Percentiles rank a stretch among this genome's conserved stretches.
Conservation (phyloP, 2,329 filamentous ascomycete genomes). For the Ophiostoma sp. region DNA sequence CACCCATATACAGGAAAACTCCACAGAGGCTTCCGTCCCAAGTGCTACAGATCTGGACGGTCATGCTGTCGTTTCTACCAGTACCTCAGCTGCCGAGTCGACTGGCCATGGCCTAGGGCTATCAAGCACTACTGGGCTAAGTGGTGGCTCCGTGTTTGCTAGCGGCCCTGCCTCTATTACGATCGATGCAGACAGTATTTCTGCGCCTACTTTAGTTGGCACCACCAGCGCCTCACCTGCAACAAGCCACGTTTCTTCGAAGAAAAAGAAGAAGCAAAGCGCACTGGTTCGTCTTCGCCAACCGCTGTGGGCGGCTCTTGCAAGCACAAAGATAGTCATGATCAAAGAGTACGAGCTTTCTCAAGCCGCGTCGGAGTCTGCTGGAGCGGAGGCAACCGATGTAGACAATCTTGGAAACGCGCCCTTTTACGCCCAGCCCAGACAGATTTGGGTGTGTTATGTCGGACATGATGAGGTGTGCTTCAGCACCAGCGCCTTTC, state of each 20-base stretch:
- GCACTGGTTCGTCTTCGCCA: constrained; percentile 88
- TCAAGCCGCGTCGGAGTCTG: constrained; percentile 70
- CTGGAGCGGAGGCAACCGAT: constrained; percentile 72
- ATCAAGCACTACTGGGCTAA: neutral
- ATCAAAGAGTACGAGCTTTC: constrained; percentile 88
- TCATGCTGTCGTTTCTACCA: constrained; percentile 34
- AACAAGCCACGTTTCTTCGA: constrained; percentile 55
- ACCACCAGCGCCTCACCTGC: neutral
- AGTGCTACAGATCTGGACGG: constrained; percentile 48
- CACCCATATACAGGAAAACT: constrained; percentile 39
- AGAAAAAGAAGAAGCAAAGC: constrained; percentile 87
- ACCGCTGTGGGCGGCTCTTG: constrained; percentile 90
- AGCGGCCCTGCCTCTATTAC: neutral
- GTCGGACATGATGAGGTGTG: constrained; percentile 75
- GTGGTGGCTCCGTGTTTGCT: neutral
- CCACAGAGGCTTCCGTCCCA: constrained; percentile 49
- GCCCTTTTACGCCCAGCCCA: constrained; percentile 67
- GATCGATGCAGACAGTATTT: neutral
- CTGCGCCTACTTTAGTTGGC: neutral
- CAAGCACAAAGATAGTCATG: constrained; percentile 95
- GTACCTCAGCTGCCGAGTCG: neutral
- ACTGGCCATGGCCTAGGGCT: neutral
- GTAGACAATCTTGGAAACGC: constrained; percentile 76
- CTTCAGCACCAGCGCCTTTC: constrained; percentile 71
- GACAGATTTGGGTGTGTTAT: constrained; percentile 79